These are phyloP conservation scores for Penicillium vulpinum DNA, from an alignment of 2,329 filamentous ascomycete genomes.

Conservation along the genomic window DNA sequence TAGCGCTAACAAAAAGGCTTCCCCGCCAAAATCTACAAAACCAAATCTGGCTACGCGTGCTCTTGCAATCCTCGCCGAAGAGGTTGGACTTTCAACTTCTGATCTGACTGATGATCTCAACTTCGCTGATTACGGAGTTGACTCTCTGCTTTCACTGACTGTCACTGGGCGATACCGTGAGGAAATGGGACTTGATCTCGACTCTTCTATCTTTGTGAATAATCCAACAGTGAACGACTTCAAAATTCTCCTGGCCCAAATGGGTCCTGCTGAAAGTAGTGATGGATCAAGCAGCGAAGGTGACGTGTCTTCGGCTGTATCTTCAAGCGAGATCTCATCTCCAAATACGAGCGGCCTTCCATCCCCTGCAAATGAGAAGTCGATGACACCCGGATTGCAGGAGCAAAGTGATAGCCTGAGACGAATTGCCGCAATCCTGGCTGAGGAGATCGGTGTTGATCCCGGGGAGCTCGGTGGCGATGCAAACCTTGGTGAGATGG, in stretches of 20 bases:
- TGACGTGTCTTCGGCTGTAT: constrained; percentile 31
- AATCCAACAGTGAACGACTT: constrained; percentile 61
- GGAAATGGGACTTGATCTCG: constrained; percentile 60
- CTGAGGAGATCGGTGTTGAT: constrained; percentile 47
- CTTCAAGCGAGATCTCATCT: constrained; percentile 36
- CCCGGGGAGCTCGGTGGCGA: constrained; percentile 42
- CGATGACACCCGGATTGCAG: constrained; percentile 10
- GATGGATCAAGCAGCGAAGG: constrained; percentile 33
- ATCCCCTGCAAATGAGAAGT: constrained; percentile 31
- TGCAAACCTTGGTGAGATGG: constrained; percentile 45
- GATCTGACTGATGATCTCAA: constrained; percentile 62
- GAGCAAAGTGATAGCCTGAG: constrained; percentile 38
- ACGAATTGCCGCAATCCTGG: constrained; percentile 43
- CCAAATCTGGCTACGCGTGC: constrained; percentile 36
- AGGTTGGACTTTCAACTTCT: constrained; percentile 58
- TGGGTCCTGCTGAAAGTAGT: constrained; percentile 32
- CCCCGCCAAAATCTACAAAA: constrained; percentile 30
- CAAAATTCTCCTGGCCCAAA: constrained; percentile 54
- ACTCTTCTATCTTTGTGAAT: constrained; percentile 61
- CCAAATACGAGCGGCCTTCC: constrained; percentile 36
- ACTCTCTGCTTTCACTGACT: constrained; percentile 62
- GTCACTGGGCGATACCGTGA: constrained; percentile 64
- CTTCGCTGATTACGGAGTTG: constrained; percentile 63
- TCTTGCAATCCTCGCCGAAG: constrained; percentile 43
- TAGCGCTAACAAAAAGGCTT: constrained; percentile 24